These are phyloP conservation scores for Nemophila menziesii DNA, from an alignment of 257 asterid genomes.

Conservation along the genomic window DNA sequence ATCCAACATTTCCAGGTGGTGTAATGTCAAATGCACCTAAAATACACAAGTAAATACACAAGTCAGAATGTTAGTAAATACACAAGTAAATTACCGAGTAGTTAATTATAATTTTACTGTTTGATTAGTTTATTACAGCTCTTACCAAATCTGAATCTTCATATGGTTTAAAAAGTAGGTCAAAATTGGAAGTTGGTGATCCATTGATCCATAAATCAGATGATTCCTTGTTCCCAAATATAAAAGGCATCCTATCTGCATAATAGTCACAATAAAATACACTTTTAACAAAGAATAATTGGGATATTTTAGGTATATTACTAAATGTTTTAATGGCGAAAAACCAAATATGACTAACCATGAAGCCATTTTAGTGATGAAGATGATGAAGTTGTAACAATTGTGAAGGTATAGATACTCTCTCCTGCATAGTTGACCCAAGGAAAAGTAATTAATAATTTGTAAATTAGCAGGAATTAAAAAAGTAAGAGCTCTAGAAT, in stretches of 20 bases:
- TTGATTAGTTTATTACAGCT: not conserved
- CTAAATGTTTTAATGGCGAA: too few relatives aligned
- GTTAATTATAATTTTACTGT: not conserved
- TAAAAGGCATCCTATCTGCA: slow-evolving; percentile 96
- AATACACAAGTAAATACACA: too few relatives aligned
- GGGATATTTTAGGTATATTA: not conserved
- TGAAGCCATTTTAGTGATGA: slow-evolving; percentile 82
- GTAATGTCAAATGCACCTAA: too few relatives aligned
- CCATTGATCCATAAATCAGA: slow-evolving; percentile 57
- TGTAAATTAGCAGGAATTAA: too few relatives aligned
- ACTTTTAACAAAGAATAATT: too few relatives aligned
- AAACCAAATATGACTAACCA: too few relatives aligned
- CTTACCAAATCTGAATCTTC: slow-evolving; percentile 70
- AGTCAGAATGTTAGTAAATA: too few relatives aligned
- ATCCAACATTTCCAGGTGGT: too few relatives aligned
- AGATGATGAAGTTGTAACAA: slow-evolving; percentile 69
- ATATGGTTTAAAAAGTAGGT: slow-evolving; percentile 61
- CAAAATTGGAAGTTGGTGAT: slow-evolving; percentile 44
- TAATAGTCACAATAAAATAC: too few relatives aligned
- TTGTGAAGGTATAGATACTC: slow-evolving; percentile 65
- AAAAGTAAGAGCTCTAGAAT: too few relatives aligned
- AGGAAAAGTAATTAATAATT: slow-evolving; percentile 7
- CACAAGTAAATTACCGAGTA: slow-evolving; percentile 1
- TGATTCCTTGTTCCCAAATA: slow-evolving; percentile 66
- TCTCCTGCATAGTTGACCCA: slow-evolving; percentile 55